Base-by-base conservation (phyloP, 371 early-diverging fungal species). In the Mortierella sp. region DNA sequence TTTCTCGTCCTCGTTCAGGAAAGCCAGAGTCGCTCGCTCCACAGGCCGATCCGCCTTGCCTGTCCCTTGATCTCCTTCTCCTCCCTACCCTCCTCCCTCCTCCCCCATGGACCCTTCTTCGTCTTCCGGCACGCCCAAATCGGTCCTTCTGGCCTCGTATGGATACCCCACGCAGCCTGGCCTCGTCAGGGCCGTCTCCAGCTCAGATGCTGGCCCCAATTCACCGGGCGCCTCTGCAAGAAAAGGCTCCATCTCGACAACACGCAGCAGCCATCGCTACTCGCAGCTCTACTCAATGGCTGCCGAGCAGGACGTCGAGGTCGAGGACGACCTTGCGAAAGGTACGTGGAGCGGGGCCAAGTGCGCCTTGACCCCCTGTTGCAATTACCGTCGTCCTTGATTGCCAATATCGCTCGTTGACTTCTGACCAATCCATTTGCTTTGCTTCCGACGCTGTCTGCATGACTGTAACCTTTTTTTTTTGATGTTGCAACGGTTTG, bases 261-360 rank as follows among this genome's bases (percentile, higher is more conserved):
- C 74, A 6, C 63, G 74, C 25, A 67, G 74, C 64, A 60, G 60
- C 57, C 68, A 91, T 55, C 82, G 93, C 62, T 94, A 94, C 80
- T 96, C 96, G 0, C 95, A 92, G 28, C 85, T 95, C 41, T 96
- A 94, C 71, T 96, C 97, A 5, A 95, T 95, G 88, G 96, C 94
- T 37, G 94, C 95, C 28, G 96, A 95, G 78, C 93, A 95, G 76
- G 97, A 96, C 72, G 88, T 88, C 19, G 95, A 95, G 71, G 94
- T 96, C 14, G 93, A 95, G 70, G 97, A 96, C 80, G 97, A 96
- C 63, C 88, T 96, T 34, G 93, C 95, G 8, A 82, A 83, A 72
- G 89, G 89, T 90, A 81, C 25, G 16, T 60, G 46, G 43, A 17
- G 51, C 51, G 47, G 16, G 34, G 34, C n/a, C n/a, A n/a, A 10